Percentiles rank a stretch among this genome's conserved stretches.
These are phyloP conservation scores for Daedaleopsis nitida DNA, from an alignment of 768 basidiomycete genomes.

Conservation along the genomic window DNA sequence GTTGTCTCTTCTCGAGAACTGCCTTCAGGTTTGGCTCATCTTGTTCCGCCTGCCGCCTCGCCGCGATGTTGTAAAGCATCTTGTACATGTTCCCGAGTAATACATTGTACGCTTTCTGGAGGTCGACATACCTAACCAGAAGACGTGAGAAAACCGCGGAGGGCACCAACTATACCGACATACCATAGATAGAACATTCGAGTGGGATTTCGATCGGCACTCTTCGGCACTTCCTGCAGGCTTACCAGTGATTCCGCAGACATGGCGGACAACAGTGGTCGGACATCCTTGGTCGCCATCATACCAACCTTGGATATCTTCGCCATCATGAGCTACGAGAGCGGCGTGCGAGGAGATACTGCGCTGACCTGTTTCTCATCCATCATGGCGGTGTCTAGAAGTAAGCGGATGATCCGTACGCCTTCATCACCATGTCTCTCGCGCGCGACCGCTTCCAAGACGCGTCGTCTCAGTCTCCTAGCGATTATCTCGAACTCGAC, in stretches of 20 bases:
- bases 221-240: constrained; percentile 91
- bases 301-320: constrained; percentile 93
- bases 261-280: constrained; percentile 76
- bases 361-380: constrained; percentile 84
- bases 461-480: constrained; percentile 62
- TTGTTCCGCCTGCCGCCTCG: constrained; percentile 72
- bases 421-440: constrained; percentile 85
- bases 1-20: constrained; percentile 77
- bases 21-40: constrained; percentile 65
- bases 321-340: neutral
- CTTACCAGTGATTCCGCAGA: constrained; percentile 83
- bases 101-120: constrained; percentile 77
- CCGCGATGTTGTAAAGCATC: constrained; percentile 82
- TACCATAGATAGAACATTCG: constrained; percentile 93
- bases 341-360: neutral
- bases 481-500: constrained; percentile 80
- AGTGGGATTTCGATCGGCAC: constrained; percentile 85
- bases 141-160: constrained; percentile 12
- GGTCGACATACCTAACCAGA: constrained; percentile 81
- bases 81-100: constrained; percentile 84
- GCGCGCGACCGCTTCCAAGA: constrained; percentile 76
- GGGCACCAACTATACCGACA: constrained; percentile 14
- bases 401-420: constrained; percentile 76
- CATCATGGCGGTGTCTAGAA: constrained; percentile 85
- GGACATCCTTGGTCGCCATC: constrained; percentile 87